Conservation (phyloP, 192 early-diverging fungal species). For the Rhizoclosmatium globosum region DNA sequence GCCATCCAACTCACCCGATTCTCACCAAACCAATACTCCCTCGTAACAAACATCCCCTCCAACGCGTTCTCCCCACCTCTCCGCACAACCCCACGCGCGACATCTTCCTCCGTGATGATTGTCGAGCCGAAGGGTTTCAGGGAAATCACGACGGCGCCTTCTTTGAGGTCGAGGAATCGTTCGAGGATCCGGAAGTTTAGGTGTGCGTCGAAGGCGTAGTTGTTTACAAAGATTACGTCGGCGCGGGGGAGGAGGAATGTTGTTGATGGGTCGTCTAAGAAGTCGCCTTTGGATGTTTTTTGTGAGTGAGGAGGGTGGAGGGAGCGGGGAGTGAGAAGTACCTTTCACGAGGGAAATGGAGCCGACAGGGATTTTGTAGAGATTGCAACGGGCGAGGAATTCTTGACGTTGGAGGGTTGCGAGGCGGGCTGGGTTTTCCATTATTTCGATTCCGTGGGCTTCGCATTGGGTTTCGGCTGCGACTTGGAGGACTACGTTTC, state of each 20-base stretch:
- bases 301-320: neutral
- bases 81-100: too few relatives aligned
- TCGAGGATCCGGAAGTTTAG: conserved; percentile 86
- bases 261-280: conserved; percentile 77
- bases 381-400: conserved; percentile 82
- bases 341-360: conserved; percentile 50
- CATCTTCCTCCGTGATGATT: too few relatives aligned
- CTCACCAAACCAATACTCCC: conserved; percentile 53
- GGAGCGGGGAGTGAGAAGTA: neutral
- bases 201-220: conserved; percentile 86
- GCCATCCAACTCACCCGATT: conserved; percentile 61
- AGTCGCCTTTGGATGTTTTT: conserved; percentile 74
- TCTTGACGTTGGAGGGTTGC: conserved; percentile 83
- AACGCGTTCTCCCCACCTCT: conserved; percentile 49
- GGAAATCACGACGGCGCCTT: conserved; percentile 84
- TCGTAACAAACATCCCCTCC: conserved; percentile 59
- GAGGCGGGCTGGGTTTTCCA: conserved; percentile 81
- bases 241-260: conserved; percentile 76
- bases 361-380: conserved; percentile 55
- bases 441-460: conserved; percentile 89
- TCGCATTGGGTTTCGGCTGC: conserved; percentile 87
- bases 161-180: conserved; percentile 92
- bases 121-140: conserved; percentile 89
- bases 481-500: conserved; percentile 96
- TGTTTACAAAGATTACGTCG: conserved; percentile 88